phyloP scores from a whole-genome alignment of 345 rosid genomes.

The Lepidium africanum region DNA sequence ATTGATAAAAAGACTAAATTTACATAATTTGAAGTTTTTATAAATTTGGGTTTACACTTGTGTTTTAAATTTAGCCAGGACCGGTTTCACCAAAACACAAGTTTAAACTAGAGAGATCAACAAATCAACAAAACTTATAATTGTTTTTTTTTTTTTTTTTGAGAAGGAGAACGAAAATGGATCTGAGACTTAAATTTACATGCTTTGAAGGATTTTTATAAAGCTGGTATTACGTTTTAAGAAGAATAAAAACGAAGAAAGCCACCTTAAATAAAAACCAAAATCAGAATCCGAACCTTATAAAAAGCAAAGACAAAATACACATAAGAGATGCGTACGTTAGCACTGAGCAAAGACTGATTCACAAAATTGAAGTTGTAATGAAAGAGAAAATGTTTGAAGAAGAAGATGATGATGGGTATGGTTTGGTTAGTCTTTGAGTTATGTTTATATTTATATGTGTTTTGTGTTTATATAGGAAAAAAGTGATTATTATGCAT shows the following conservation, averaged over 20 bases:
- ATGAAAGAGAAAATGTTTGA: not conserved
- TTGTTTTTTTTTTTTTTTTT: not conserved
- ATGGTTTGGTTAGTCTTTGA: slow-evolving; percentile 16
- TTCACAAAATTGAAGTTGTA: not conserved
- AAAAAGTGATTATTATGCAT: slow-evolving; percentile 8
- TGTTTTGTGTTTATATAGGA: slow-evolving; percentile 4
- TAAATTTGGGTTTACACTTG: slow-evolving; percentile 41
- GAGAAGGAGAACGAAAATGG: not conserved
- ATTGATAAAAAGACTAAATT: slow-evolving; percentile 5
- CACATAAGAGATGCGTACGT: slow-evolving; percentile 4
- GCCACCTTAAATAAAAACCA: slow-evolving; percentile 6
- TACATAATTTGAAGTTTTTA: slow-evolving; percentile 66
- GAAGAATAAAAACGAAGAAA: slow-evolving; percentile 13
- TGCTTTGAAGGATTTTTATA: slow-evolving; percentile 30
- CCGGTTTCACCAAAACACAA: slow-evolving; percentile 4
- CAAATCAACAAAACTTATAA: not conserved
- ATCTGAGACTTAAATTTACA: slow-evolving; percentile 17
- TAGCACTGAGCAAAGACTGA: slow-evolving; percentile 4
- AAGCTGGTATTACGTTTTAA: slow-evolving; percentile 21
- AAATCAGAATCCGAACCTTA: slow-evolving; percentile 13
- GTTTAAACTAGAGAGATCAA: not conserved
- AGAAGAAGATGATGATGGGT: not conserved
- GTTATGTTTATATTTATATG: slow-evolving; percentile 18
- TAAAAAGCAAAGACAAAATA: slow-evolving; percentile 17
- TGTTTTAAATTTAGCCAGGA: slow-evolving; percentile 44